phyloP scores from a whole-genome alignment of 441 rosid genomes.

The Pelargonium exstipulatum region DNA sequence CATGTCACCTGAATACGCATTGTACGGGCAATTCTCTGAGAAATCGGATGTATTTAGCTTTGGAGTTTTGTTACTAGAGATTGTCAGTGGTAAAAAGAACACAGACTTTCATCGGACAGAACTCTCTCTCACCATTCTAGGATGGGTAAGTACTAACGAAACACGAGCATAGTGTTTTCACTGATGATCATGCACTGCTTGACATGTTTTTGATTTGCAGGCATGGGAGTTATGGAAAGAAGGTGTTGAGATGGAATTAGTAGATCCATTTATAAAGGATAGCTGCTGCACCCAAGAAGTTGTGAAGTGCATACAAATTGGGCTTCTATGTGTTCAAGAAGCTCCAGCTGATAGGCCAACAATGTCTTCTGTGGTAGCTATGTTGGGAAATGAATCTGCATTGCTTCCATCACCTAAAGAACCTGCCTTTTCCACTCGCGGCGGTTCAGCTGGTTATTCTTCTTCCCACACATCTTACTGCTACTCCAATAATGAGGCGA shows the following conservation, averaged over 20 bases:
- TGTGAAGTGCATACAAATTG: conserved; percentile 35
- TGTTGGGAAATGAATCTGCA: conserved; percentile 29
- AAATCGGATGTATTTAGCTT: conserved; percentile 76
- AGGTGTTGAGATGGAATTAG: conserved; percentile 25
- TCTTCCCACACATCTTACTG: neutral
- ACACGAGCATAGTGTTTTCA: conserved; percentile 25
- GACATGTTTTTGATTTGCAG: conserved; percentile 16
- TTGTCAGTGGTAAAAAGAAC: conserved; percentile 67
- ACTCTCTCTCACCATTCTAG: conserved; percentile 27
- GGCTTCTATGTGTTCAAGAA: conserved; percentile 43
- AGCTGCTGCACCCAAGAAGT: conserved; percentile 20
- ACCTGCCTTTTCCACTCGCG: conserved; percentile 18
- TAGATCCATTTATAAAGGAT: conserved; percentile 29
- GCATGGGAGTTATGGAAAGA: conserved; percentile 43
- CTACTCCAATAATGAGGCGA: neutral
- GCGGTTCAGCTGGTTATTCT: neutral
- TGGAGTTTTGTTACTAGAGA: conserved; percentile 76
- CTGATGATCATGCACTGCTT: neutral
- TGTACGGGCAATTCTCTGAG: conserved; percentile 14
- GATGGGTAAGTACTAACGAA: conserved; percentile 46
- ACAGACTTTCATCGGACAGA: conserved; percentile 51
- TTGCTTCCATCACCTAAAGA: conserved; percentile 27
- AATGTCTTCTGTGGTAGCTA: conserved; percentile 27
- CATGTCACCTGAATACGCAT: conserved; percentile 7
- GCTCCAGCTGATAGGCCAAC: conserved; percentile 27